These are phyloP conservation scores for Narthecium ossifragum DNA, from an alignment of 106 monocot species.

Conservation along the genomic window DNA sequence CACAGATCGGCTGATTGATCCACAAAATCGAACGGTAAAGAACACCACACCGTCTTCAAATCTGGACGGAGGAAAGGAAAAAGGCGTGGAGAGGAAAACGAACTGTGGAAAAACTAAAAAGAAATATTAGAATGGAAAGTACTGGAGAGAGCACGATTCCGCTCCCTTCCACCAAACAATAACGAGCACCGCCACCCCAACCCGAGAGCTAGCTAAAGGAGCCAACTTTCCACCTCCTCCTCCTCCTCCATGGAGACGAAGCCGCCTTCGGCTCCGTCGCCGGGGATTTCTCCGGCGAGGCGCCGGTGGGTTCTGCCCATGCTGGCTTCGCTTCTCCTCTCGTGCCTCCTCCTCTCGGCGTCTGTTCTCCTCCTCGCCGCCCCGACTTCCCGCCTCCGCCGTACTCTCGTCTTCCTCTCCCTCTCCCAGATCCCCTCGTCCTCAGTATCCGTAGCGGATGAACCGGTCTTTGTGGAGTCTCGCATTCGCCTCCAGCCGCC, in stretches of 20 bases:
- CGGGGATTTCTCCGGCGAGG: constrained; percentile 14
- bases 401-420: constrained; percentile 17
- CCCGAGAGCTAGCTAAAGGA: too few relatives aligned
- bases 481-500: constrained; percentile 18
- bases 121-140: too few relatives aligned
- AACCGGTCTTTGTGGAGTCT: constrained; percentile 37
- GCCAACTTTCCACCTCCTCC: too few relatives aligned
- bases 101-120: too few relatives aligned
- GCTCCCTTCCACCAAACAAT: too few relatives aligned
- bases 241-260: background rate
- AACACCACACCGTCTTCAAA: too few relatives aligned
- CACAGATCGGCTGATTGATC: too few relatives aligned
- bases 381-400: constrained; percentile 14
- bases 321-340: constrained; percentile 27
- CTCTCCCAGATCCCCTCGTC: constrained; percentile 21
- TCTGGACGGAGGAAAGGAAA: too few relatives aligned
- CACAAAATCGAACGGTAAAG: too few relatives aligned
- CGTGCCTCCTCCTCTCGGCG: constrained; percentile 20
- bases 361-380: constrained; percentile 8
- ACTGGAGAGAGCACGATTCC: too few relatives aligned
- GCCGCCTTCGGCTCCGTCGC: constrained; percentile 10
- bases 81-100: too few relatives aligned
- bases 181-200: too few relatives aligned
- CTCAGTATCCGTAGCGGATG: background rate
- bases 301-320: constrained; percentile 33